Evolutionary conservation across 495 filamentous ascomycete genomes (phyloP).

Genomic region (Cercophora sp.): DNA sequence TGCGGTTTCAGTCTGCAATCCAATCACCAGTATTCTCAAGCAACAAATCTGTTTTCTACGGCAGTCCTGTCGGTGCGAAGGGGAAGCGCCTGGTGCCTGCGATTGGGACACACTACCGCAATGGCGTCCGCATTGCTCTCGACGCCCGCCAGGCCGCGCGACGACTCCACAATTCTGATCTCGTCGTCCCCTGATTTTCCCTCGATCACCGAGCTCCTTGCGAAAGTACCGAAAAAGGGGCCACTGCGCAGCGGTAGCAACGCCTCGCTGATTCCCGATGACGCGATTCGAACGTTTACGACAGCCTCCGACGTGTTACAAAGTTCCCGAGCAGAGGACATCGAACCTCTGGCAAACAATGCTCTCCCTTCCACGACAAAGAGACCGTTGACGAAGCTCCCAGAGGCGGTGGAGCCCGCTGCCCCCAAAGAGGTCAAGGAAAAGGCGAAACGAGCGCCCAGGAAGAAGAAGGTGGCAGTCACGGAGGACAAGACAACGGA

Average conservation of each 20-base stretch:
- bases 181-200: slow-evolving; percentile 49
- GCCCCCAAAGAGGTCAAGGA: too few relatives aligned
- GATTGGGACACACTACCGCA: slow-evolving; percentile 10
- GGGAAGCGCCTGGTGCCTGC: slow-evolving; percentile 42
- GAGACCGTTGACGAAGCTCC: too few relatives aligned
- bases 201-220: slow-evolving; percentile 36
- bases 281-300: slow-evolving; percentile 34
- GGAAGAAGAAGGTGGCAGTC: not conserved
- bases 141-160: slow-evolving; percentile 28
- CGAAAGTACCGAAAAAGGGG: slow-evolving; percentile 27
- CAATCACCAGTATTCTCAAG: too few relatives aligned
- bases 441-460: not conserved
- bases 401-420: too few relatives aligned
- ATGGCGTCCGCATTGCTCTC: slow-evolving; percentile 40
- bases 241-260: slow-evolving; percentile 31
- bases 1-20: too few relatives aligned
- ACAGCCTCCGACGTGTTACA: slow-evolving; percentile 38
- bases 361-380: too few relatives aligned
- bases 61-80: not conserved
- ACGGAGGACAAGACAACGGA: not conserved
- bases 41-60: too few relatives aligned
- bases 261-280: slow-evolving; percentile 28
- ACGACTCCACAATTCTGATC: slow-evolving; percentile 28
- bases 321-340: slow-evolving; percentile 3
- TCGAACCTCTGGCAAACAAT: too few relatives aligned